Evolutionary conservation across 768 basidiomycete genomes (phyloP), one percentile per base, ranked within the genome.

Genomic region (Cubamyces lactineus): DNA sequence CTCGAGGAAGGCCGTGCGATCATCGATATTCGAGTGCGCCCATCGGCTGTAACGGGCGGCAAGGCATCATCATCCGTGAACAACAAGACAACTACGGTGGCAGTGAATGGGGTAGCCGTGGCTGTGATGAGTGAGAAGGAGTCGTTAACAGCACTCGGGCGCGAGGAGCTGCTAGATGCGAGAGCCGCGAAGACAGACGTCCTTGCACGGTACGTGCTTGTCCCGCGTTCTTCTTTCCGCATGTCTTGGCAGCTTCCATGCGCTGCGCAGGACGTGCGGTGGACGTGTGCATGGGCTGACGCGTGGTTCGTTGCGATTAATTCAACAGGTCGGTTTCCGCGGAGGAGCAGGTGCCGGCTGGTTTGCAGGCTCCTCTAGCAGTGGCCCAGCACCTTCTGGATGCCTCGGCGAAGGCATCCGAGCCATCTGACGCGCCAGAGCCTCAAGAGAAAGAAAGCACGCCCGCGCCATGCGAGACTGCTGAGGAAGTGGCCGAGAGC

Each of bases 131-230:
- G 80, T 49, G 91, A 94, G 79, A 92, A 92, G 78, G 91, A 91
- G 74, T 84, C 84, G 17, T 71, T 92, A 73, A 87, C 86, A 62
- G 81, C 73, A 24, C 76, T 92, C 47, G 90, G 90, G 24, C 79
- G 90, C 51, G 89, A 92, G 55, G 91, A 92, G 73, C 74, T 94
- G 67, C 80, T 90, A 69, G 88, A 92, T 67, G 86, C 89, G 68
- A 79, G 85, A 68, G 80, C 86, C 57, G 77, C 79, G 55, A 86
- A 83, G 76, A 85, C 89, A 85, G 74, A 82, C 30, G 76, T 89
- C 23, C 80, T 92, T 57, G 84, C 86, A 46, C 82, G 89, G 91
- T 91, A 67, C 64, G 82, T 77, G 47, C 68, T 30, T 53, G 55
- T 40, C 61, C 62, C 60, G 51, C 46, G 45, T 59, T 61, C 49